Percentiles rank a stretch among this genome's conserved stretches.
Evolutionary conservation across 208 protist species (phyloP).

Genomic region (Leptomonas pyrrhocoris): DNA sequence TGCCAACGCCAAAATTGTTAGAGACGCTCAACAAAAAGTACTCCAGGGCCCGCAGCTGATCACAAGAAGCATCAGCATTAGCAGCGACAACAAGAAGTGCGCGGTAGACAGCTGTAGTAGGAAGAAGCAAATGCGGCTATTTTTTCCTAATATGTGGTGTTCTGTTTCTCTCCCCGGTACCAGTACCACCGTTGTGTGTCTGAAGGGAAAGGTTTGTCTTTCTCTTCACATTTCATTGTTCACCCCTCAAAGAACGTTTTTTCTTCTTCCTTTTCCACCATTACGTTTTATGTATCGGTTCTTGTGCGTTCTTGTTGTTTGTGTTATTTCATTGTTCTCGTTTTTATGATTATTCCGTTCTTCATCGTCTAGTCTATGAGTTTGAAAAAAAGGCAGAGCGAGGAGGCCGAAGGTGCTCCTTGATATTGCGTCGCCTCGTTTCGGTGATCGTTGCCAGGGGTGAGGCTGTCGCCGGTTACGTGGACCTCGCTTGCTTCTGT

Average conservation of each 20-base stretch:
- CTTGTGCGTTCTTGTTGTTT: no score
- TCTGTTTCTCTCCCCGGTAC: background rate
- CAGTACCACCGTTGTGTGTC: background rate
- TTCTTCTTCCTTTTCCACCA: background rate
- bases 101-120: background rate
- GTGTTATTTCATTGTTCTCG: conserved; percentile 16
- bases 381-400: background rate
- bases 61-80: background rate
- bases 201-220: background rate
- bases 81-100: background rate
- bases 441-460: background rate
- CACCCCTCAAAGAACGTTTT: background rate
- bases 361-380: background rate
- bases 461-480: no score
- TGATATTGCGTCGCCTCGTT: background rate
- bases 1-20: conserved; percentile 76
- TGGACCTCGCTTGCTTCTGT: no score
- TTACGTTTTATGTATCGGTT: conserved; percentile 7
- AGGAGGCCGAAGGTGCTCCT: background rate
- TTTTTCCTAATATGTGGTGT: background rate
- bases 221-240: conserved; percentile 1
- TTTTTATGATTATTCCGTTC: background rate
- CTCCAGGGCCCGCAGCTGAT: conserved; percentile 28
- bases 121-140: background rate
- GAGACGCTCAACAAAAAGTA: conserved; percentile 84